Evolutionary conservation across 2,329 filamentous ascomycete genomes (phyloP).

Genomic region (Proliferodiscus dingleyae): DNA sequence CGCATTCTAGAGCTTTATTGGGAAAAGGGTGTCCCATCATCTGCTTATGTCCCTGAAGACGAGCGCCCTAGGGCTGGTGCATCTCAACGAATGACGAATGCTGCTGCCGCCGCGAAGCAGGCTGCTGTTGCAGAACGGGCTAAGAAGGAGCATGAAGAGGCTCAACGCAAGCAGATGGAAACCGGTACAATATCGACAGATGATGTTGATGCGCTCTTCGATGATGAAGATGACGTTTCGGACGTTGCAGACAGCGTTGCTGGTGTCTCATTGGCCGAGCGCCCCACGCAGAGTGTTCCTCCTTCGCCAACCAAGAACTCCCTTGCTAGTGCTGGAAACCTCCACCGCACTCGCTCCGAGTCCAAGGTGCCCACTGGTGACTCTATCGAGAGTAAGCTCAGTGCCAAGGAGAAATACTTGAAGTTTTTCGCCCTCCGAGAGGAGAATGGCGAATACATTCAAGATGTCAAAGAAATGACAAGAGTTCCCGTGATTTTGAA

Average conservation of each 20-base stretch:
- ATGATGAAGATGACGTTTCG: constrained; percentile 76
- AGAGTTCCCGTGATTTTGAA: constrained; percentile 96
- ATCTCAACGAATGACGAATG: constrained; percentile 68
- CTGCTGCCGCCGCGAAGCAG: constrained; percentile 70
- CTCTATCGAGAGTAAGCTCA: constrained; percentile 72
- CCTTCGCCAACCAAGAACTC: constrained; percentile 80
- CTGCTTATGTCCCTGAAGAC: constrained; percentile 92
- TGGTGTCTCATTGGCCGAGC: constrained; percentile 82
- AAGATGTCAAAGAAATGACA: constrained; percentile 97
- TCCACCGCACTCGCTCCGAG: constrained; percentile 88
- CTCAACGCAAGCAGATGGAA: constrained; percentile 87
- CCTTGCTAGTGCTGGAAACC: constrained; percentile 57
- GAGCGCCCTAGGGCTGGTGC: constrained; percentile 82
- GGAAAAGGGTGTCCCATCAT: constrained; percentile 98
- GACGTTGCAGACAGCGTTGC: constrained; percentile 89
- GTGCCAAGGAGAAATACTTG: constrained; percentile 94
- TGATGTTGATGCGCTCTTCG: constrained; percentile 91
- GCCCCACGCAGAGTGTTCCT: constrained; percentile 91
- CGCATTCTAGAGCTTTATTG: constrained; percentile 94
- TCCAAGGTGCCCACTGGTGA: constrained; percentile 79
- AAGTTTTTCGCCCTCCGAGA: constrained; percentile 85
- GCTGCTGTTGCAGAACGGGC: constrained; percentile 77
- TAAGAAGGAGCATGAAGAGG: constrained; percentile 84
- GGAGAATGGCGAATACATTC: constrained; percentile 91
- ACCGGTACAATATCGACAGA: constrained; percentile 91